A percentile compares a stretch with the other conserved stretches of the same genome.
Evolutionary conservation across 1,284 basidiomycete species (phyloP).

Genomic region (Malassezia slooffiae): DNA sequence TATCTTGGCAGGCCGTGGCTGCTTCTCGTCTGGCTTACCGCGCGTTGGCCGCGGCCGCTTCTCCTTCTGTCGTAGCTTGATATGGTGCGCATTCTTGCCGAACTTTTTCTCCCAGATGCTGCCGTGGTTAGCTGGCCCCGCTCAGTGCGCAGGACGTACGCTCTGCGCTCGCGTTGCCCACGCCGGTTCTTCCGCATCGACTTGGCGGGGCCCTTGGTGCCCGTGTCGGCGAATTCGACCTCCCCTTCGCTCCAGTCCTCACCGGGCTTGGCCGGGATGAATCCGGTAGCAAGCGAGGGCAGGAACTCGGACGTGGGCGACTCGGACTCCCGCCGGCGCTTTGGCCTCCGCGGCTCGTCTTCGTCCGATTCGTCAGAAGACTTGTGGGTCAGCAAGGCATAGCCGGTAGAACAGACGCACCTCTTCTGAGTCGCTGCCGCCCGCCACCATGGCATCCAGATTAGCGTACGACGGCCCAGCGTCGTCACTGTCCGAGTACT

Average conservation of each 20-base stretch:
- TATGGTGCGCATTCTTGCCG: constrained; percentile 11
- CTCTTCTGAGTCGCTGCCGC: constrained; percentile 9
- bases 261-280: constrained; percentile 5
- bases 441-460: constrained; percentile 13
- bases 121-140: constrained; percentile 3
- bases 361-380: constrained; percentile 1
- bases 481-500: no score
- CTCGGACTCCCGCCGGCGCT: constrained; percentile 1
- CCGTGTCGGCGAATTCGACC: constrained; percentile 12
- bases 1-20: not conserved
- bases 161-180: constrained; percentile 15
- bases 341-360: not conserved
- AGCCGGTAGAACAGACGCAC: no score
- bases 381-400: no score
- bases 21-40: not conserved
- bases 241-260: constrained; percentile 15
- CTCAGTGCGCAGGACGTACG: constrained; percentile 2
- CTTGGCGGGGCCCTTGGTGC: constrained; percentile 8
- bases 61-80: constrained; percentile 12
- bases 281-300: constrained; percentile 8
- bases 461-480: not conserved
- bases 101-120: constrained; percentile 17
- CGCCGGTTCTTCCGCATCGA: constrained; percentile 14
- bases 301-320: constrained; percentile 7
- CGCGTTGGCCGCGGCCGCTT: constrained; percentile 2